Base-by-base conservation (phyloP, 371 early-diverging fungal species). In the Circinella minor region DNA sequence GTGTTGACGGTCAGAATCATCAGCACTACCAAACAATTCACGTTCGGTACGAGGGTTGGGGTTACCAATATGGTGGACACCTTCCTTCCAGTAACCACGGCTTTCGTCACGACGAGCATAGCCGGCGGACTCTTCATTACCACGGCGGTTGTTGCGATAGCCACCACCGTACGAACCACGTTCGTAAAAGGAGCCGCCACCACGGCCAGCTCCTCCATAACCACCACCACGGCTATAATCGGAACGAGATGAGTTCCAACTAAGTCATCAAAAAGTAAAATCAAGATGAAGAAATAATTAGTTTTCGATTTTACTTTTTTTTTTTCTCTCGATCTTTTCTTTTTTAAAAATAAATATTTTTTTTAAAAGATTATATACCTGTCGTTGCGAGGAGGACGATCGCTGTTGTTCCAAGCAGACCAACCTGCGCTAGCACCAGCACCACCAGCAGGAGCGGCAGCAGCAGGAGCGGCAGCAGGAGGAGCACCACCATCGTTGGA, bases 11-110 rank as follows among this genome's bases (percentile, higher is more conserved):
- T 91, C 91, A 71, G 80, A 77, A 57, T 90, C 90, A 61, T 91
- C 90, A 39, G 89, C 78, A 49, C 67, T 65, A 49, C 95, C 95
- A 75, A 86, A 96, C 20, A 96, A 86, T 70, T 92, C 92, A 39
- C 77, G 70, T 78, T 98, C 98, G 37, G 92, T 68, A 51, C 91
- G 88, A 63, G 90, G 85, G 83, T 95, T 93, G 68, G 89, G 86
- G 67, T 83, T 79, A 18, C 88, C 92, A 65, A 87, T 85, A 63
- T 89, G 88, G 71, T 96, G 96, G 57, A 83, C 85, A 60, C 90
- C 93, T 55, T 90, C 88, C 68, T 86, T 88, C 91, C 92, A 93
- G 71, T 87, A 83, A 54, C 89, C 91, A 60, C 82, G 81, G 66
- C 79, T 73, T 43, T 86, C 84, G 61, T 84, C 87, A 69, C 86